phyloP scores from a whole-genome alignment of 176 grass and related monocot genomes.

The Phyllostachys edulis region DNA sequence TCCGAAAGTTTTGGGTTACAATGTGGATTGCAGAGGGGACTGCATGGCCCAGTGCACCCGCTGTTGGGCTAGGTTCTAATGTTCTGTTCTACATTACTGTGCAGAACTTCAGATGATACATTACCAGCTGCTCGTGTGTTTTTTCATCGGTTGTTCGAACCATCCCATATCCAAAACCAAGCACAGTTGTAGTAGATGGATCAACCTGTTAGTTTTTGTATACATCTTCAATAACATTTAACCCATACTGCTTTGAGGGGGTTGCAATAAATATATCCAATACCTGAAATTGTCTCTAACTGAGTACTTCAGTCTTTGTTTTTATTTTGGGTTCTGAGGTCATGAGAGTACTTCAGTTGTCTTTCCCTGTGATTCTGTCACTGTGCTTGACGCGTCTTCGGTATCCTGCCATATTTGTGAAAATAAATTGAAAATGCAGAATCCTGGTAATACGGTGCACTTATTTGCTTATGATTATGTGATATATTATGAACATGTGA shows the following conservation, averaged over 20 bases:
- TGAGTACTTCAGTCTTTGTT: too few species aligned
- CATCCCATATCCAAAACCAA: background rate
- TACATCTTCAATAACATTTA: background rate
- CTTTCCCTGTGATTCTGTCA: background rate
- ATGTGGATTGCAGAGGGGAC: constrained; percentile 87
- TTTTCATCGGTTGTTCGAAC: background rate
- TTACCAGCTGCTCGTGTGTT: background rate
- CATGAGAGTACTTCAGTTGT: background rate
- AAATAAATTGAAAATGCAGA: background rate
- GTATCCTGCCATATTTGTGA: background rate
- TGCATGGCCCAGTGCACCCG: constrained; percentile 82
- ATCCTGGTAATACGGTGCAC: background rate
- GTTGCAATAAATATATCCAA: too few species aligned
- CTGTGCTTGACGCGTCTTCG: background rate
- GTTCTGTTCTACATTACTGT: constrained; percentile 7
- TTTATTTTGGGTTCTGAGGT: background rate
- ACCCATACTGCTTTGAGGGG: constrained; percentile 4
- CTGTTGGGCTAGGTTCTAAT: constrained; percentile 90
- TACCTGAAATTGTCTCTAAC: too few species aligned
- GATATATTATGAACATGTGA: too few species aligned
- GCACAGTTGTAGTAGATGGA: background rate
- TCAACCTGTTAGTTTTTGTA: background rate
- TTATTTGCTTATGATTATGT: background rate
- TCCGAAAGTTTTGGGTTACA: constrained; percentile 88
- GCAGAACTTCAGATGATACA: background rate